A percentile compares a stretch with the other conserved stretches of the same genome.
These are phyloP conservation scores for Pseudogymnoascus sp. DNA, from an alignment of 2,329 filamentous ascomycete genomes.

Conservation along the genomic window DNA sequence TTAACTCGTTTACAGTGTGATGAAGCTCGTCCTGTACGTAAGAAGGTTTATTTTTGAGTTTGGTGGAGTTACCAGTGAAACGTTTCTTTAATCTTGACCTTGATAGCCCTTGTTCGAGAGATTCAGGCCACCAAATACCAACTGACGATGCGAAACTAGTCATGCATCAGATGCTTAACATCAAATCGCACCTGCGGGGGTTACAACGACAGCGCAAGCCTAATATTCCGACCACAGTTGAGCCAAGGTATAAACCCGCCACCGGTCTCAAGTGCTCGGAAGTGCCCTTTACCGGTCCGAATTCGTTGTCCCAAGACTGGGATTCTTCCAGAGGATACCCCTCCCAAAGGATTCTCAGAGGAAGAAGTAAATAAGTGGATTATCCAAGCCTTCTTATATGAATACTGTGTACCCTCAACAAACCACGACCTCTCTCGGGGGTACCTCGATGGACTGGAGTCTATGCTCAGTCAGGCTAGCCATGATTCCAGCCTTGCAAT, in stretches of 20 bases:
- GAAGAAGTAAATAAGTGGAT: constrained; percentile 14
- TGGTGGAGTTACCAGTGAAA: not conserved
- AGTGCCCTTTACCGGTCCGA: constrained; percentile 18
- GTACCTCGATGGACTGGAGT: constrained; percentile 17
- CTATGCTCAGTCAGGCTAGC: constrained; percentile 12
- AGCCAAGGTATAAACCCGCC: not conserved
- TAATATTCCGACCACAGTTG: constrained; percentile 9
- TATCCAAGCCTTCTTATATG: constrained; percentile 21
- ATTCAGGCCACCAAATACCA: not conserved
- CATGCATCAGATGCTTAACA: constrained; percentile 18
- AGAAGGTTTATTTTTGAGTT: not conserved
- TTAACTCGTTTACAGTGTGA: constrained; percentile 15
- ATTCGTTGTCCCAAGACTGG: constrained; percentile 16
- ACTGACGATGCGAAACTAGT: constrained; percentile 12
- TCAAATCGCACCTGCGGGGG: constrained; percentile 18
- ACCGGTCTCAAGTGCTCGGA: constrained; percentile 14
- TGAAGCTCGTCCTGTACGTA: constrained; percentile 19
- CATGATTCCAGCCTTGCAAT: constrained; percentile 17
- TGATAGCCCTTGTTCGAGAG: not conserved
- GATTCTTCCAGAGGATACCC: constrained; percentile 15
- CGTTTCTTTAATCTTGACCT: not conserved
- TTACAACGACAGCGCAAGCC: constrained; percentile 10
- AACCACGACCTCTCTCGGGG: constrained; percentile 17
- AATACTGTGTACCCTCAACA: constrained; percentile 17
- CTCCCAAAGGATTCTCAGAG: constrained; percentile 14